Conservation (phyloP, 176 grass and related monocot species). For the Coix lacrymajobi region DNA sequence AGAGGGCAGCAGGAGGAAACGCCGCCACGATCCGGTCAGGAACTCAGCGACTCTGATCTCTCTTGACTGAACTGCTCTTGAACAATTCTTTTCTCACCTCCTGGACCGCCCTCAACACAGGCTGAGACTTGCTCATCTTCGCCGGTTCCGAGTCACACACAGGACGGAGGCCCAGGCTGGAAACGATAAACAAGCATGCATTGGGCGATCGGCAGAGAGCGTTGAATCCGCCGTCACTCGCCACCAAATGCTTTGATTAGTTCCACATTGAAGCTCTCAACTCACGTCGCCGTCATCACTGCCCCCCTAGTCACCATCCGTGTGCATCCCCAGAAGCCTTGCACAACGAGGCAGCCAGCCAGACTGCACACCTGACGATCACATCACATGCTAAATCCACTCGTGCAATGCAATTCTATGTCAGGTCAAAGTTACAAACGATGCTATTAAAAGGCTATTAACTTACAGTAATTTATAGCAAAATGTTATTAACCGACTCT, state of each 20-base stretch:
- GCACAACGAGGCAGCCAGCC: background rate
- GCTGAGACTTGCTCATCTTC: background rate
- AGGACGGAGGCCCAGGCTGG: no score
- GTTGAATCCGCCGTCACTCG: conserved; percentile 15
- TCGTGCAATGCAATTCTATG: background rate
- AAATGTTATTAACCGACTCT: no score
- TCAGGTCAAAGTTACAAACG: background rate
- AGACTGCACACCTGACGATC: background rate
- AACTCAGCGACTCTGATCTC: background rate
- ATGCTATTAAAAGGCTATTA: no score
- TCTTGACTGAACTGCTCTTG: background rate
- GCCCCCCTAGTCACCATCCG: background rate
- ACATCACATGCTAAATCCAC: background rate
- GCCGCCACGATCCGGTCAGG: background rate
- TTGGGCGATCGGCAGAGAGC: background rate
- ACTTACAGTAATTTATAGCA: no score
- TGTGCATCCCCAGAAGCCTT: conserved; percentile 3
- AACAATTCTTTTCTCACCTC: background rate
- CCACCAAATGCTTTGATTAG: conserved; percentile 25
- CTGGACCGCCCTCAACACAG: background rate
- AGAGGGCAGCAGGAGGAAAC: background rate
- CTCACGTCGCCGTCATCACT: conserved; percentile 24
- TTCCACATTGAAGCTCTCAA: conserved; percentile 25
- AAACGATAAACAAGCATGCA: conserved; percentile 17
- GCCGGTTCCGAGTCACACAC: background rate